Evolutionary conservation across 2,329 filamentous ascomycete genomes (phyloP).

Genomic region (Epichloe scottii): DNA sequence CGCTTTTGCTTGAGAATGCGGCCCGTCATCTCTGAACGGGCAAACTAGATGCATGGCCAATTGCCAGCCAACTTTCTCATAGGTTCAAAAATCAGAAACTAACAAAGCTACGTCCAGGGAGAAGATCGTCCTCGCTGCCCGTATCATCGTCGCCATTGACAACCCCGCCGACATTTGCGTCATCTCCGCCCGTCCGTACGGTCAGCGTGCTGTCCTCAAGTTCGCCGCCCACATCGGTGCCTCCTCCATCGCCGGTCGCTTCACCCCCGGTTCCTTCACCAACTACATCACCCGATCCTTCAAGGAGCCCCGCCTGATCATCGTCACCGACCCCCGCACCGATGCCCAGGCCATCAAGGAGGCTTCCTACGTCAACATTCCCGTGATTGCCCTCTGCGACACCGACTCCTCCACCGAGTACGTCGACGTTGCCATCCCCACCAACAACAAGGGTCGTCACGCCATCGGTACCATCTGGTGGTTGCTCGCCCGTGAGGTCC

Average conservation of each 20-base stretch:
- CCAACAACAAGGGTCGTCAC: constrained; percentile 99
- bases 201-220: constrained; percentile 98
- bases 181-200: constrained; percentile 98
- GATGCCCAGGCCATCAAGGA: constrained; percentile 99
- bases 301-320: constrained; percentile 99
- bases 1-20: not conserved
- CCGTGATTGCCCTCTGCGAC: constrained; percentile 97
- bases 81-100: not conserved
- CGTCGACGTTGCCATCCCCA: constrained; percentile 98
- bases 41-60: not conserved
- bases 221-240: constrained; percentile 98
- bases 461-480: constrained; percentile 98
- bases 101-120: constrained; percentile 49
- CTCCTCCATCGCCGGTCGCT: constrained; percentile 95
- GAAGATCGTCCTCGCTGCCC: constrained; percentile 98
- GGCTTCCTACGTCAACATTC: constrained; percentile 99
- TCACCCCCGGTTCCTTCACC: constrained; percentile 99
- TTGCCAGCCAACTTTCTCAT: not conserved
- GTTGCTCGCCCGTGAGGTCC: constrained; percentile 98
- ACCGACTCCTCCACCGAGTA: constrained; percentile 99
- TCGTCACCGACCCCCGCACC: constrained; percentile 98
- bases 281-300: constrained; percentile 99
- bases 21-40: not conserved
- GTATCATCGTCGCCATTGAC: constrained; percentile 97
- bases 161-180: constrained; percentile 99